Evolutionary conservation across 495 filamentous ascomycete species (phyloP).

Genomic region (Penicillium crystallinum): DNA sequence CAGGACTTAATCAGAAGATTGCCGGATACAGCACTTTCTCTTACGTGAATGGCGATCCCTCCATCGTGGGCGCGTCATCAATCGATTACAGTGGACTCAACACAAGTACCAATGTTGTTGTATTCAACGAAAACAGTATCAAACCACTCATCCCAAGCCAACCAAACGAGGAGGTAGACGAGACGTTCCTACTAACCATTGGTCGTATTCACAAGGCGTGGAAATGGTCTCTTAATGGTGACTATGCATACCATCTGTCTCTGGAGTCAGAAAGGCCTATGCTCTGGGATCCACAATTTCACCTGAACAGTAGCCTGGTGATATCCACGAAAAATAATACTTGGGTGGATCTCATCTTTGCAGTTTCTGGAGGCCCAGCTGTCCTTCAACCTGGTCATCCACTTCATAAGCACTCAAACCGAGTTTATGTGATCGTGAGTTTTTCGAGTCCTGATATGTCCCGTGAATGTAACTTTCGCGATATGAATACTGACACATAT

Average conservation of each 20-base stretch:
- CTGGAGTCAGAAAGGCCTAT: slow-evolving; percentile 22
- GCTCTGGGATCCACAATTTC: slow-evolving; percentile 19
- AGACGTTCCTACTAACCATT: not conserved
- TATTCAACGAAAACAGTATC: not conserved
- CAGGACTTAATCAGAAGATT: slow-evolving; percentile 15
- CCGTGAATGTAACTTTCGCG: not conserved
- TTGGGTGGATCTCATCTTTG: slow-evolving; percentile 22
- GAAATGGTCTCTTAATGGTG: slow-evolving; percentile 30
- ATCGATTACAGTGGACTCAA: not conserved
- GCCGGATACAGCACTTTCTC: slow-evolving; percentile 11
- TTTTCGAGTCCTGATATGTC: not conserved
- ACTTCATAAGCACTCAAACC: slow-evolving; percentile 51
- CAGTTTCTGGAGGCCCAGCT: not conserved
- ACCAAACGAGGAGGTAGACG: not conserved
- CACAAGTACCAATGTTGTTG: not conserved
- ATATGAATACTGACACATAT: not conserved
- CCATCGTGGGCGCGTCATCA: slow-evolving; percentile 21
- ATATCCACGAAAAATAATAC: not conserved
- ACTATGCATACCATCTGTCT: slow-evolving; percentile 13
- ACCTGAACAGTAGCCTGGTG: slow-evolving; percentile 37
- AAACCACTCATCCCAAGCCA: not conserved
- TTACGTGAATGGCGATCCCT: slow-evolving; percentile 13
- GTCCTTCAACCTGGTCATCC: slow-evolving; percentile 33
- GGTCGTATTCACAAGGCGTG: not conserved
- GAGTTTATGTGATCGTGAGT: slow-evolving; percentile 33